phyloP scores from a whole-genome alignment of 495 filamentous ascomycete species.

The Neurospora sp. region DNA sequence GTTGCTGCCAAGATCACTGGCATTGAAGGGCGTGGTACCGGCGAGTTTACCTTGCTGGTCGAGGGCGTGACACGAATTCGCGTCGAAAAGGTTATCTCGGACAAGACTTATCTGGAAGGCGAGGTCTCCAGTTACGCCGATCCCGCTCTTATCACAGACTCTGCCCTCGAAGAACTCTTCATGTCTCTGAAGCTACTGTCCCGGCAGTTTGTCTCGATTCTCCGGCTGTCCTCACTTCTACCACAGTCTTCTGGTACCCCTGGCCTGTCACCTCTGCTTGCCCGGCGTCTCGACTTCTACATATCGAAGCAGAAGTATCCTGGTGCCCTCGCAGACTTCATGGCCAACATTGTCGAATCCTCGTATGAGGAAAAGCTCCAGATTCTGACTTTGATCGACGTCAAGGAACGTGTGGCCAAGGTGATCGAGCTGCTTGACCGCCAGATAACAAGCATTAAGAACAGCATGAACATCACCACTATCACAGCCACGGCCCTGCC shows the following conservation, averaged over 20 bases:
- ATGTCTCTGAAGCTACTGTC: conserved; percentile 71
- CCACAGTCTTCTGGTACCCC: conserved; percentile 46
- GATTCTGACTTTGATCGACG: conserved; percentile 64
- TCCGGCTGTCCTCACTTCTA: conserved; percentile 67
- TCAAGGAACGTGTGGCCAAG: conserved; percentile 65
- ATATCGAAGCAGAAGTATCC: conserved; percentile 78
- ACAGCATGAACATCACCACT: conserved; percentile 66
- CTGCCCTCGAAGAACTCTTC: conserved; percentile 58
- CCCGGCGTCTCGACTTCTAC: conserved; percentile 72
- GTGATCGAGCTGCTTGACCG: conserved; percentile 71
- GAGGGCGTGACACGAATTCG: conserved; percentile 73
- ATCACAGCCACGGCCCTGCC: conserved; percentile 51
- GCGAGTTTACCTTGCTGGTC: conserved; percentile 72
- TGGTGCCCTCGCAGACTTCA: conserved; percentile 87
- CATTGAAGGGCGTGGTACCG: conserved; percentile 67
- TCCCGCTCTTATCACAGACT: conserved; percentile 25
- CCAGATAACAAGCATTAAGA: conserved; percentile 72
- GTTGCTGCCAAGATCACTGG: conserved; percentile 74
- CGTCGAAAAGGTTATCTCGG: conserved; percentile 62
- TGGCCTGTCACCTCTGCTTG: conserved; percentile 69
- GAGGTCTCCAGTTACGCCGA: conserved; percentile 41
- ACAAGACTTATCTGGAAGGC: conserved; percentile 79
- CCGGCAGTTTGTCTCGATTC: conserved; percentile 66
- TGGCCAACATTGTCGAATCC: conserved; percentile 80
- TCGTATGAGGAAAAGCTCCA: conserved; percentile 82